Percentiles rank a stretch among this genome's conserved stretches.
Conservation (phyloP, 208 protist species). For the Paratrypanosoma confusum region DNA sequence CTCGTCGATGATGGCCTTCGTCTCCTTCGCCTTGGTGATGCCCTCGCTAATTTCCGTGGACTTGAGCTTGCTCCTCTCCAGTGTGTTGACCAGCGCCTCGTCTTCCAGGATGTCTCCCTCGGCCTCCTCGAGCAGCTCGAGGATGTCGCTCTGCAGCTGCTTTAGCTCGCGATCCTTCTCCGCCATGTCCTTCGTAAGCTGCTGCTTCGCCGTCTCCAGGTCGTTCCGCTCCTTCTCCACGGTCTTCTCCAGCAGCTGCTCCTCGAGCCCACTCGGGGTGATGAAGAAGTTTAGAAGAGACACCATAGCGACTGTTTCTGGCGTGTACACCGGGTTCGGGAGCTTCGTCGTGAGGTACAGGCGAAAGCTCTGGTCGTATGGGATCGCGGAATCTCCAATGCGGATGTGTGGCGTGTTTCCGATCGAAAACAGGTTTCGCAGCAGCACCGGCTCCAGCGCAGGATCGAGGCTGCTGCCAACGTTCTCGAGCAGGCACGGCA, state of each 20-base stretch:
- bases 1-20: conserved; percentile 93
- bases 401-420: conserved; percentile 92
- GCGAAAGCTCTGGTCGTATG: conserved; percentile 92
- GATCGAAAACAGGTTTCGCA: conserved; percentile 92
- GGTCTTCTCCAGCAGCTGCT: conserved; percentile 95
- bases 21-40: conserved; percentile 87
- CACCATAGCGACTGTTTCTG: conserved; percentile 94
- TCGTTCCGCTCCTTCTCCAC: conserved; percentile 96
- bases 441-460: conserved; percentile 92
- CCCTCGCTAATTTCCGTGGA: conserved; percentile 91
- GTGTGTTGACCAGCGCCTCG: conserved; percentile 93
- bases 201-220: conserved; percentile 94
- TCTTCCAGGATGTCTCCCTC: conserved; percentile 96
- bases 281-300: conserved; percentile 98
- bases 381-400: conserved; percentile 94
- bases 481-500: conserved; percentile 95
- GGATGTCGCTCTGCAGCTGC: conserved; percentile 94
- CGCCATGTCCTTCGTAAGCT: conserved; percentile 89
- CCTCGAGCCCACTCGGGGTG: conserved; percentile 92
- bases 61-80: conserved; percentile 94
- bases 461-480: conserved; percentile 92
- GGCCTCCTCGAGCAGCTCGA: conserved; percentile 89
- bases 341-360: conserved; percentile 98
- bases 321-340: conserved; percentile 95
- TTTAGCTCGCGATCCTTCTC: conserved; percentile 93